phyloP scores from a whole-genome alignment of 176 grass and related monocot genomes.

The Rhynchospora pubera region DNA sequence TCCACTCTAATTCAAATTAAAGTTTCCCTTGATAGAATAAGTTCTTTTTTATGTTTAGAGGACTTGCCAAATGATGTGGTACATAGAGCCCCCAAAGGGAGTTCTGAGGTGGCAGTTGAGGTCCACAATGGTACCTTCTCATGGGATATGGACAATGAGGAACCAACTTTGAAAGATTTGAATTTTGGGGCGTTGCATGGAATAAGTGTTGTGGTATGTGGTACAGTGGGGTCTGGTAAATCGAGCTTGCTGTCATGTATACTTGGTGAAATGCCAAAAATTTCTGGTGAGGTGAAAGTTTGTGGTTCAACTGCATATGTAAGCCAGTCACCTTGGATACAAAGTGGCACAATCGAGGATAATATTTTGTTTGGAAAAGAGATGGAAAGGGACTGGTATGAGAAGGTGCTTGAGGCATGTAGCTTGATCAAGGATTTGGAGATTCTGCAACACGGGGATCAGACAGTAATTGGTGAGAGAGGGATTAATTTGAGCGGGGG shows the following conservation, averaged over 20 bases:
- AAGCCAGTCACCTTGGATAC: slow-evolving; percentile 41
- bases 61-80: slow-evolving; percentile 30
- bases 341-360: slow-evolving; percentile 39
- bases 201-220: slow-evolving; percentile 34
- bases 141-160: slow-evolving; percentile 25
- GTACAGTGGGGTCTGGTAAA: slow-evolving; percentile 40
- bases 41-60: slow-evolving; percentile 31
- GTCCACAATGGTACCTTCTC: slow-evolving; percentile 35
- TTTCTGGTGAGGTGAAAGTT: slow-evolving; percentile 26
- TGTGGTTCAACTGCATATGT: slow-evolving; percentile 33
- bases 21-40: slow-evolving; percentile 40
- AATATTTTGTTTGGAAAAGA: slow-evolving; percentile 37
- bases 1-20: slow-evolving; percentile 31
- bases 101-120: slow-evolving; percentile 33
- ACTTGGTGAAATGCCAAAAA: slow-evolving; percentile 33
- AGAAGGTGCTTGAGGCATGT: slow-evolving; percentile 36
- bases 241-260: slow-evolving; percentile 39
- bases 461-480: slow-evolving; percentile 41
- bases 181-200: slow-evolving; percentile 29
- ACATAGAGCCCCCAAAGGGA: slow-evolving; percentile 22
- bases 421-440: slow-evolving; percentile 44
- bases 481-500: slow-evolving; percentile 44
- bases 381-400: slow-evolving; percentile 33
- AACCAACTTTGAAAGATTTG: slow-evolving; percentile 21
- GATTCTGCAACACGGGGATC: slow-evolving; percentile 36